Evolutionary conservation across 75 land plant genomes (phyloP).

Genomic region (Pinus taeda): DNA sequence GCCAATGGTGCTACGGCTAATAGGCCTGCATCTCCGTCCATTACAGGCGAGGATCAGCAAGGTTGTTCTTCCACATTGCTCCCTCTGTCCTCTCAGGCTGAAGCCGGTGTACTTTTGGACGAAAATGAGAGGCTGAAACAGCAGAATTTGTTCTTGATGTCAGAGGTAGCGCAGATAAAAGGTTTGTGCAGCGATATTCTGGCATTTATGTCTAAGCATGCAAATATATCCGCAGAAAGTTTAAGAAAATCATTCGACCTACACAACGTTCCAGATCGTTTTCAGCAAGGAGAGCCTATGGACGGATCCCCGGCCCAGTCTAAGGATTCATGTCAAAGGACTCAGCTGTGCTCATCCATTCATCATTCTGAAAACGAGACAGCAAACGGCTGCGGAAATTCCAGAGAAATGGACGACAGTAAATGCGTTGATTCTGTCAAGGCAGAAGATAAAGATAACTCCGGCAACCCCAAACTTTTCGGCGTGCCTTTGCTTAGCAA

Average conservation of each 20-base stretch:
- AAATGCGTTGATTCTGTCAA: constrained; percentile 6
- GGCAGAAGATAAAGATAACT: constrained; percentile 7
- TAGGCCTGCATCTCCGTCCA: constrained; percentile 4
- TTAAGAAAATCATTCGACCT: neutral
- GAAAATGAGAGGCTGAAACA: constrained; percentile 75
- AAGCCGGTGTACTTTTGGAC: constrained; percentile 35
- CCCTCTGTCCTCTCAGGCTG: neutral
- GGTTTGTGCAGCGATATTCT: constrained; percentile 49
- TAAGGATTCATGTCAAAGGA: constrained; percentile 5
- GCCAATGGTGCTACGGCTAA: constrained; percentile 1
- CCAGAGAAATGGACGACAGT: constrained; percentile 4
- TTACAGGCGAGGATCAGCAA: constrained; percentile 9
- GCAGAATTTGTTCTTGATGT: constrained; percentile 62
- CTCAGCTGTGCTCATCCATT: too few relatives aligned
- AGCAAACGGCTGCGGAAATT: neutral
- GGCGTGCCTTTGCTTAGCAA: constrained; percentile 49
- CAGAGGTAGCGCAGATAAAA: constrained; percentile 70
- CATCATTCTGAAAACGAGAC: neutral
- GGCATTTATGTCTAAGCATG: constrained; percentile 47
- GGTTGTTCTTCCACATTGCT: constrained; percentile 12
- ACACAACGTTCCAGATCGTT: neutral
- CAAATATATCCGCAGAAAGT: constrained; percentile 3
- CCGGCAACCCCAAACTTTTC: constrained; percentile 30
- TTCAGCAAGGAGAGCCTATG: constrained; percentile 3
- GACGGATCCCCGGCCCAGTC: constrained; percentile 2